phyloP scores from a whole-genome alignment of 2,329 filamentous ascomycete genomes.

The Diaporthe citriasiana region DNA sequence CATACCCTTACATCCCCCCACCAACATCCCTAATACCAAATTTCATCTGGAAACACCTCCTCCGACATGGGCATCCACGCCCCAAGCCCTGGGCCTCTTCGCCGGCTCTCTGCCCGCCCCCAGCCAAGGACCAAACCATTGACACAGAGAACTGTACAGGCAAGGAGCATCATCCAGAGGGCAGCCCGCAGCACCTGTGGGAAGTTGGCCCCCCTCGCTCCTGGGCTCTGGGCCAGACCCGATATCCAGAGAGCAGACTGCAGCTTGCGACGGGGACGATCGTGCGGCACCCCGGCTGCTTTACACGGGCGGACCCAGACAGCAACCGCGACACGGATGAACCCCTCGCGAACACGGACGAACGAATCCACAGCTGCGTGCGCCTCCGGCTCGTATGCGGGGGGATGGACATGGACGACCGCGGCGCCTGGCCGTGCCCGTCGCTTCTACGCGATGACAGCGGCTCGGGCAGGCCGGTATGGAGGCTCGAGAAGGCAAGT shows the following conservation, averaged over 20 bases:
- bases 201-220: slow-evolving; percentile 46
- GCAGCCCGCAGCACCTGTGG: slow-evolving; percentile 42
- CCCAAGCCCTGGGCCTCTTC: slow-evolving; percentile 46
- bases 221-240: slow-evolving; percentile 50
- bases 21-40: slow-evolving; percentile 38
- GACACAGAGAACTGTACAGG: slow-evolving; percentile 49
- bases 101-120: slow-evolving; percentile 47
- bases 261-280: slow-evolving; percentile 48
- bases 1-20: slow-evolving; percentile 49
- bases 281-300: slow-evolving; percentile 53
- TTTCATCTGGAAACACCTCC: slow-evolving; percentile 41
- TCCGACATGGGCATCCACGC: slow-evolving; percentile 37
- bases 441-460: slow-evolving; percentile 44
- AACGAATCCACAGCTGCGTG: slow-evolving; percentile 53
- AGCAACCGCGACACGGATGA: slow-evolving; percentile 54
- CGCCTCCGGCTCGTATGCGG: slow-evolving; percentile 49
- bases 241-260: slow-evolving; percentile 47
- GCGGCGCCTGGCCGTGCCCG: slow-evolving; percentile 48
- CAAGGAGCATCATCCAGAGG: slow-evolving; percentile 46
- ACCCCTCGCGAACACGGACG: slow-evolving; percentile 55
- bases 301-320: slow-evolving; percentile 54
- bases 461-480: slow-evolving; percentile 42
- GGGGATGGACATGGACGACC: slow-evolving; percentile 53
- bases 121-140: slow-evolving; percentile 33
- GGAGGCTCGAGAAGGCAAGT: slow-evolving; percentile 46